Conservation (phyloP, 768 basidiomycete species). For the Lactarius indigo region DNA sequence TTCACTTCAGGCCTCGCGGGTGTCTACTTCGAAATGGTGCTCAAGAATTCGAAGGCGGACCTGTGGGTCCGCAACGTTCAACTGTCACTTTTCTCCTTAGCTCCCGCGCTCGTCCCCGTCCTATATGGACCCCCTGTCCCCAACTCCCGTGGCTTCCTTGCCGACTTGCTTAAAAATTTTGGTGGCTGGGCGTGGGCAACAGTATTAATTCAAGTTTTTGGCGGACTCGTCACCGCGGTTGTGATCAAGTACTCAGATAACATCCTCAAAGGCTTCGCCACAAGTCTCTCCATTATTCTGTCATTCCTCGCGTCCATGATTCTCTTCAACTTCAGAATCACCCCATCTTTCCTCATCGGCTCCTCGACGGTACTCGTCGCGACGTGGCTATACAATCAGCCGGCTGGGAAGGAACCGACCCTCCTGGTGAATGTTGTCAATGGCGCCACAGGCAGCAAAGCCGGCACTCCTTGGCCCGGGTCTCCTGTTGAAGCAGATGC, state of each 20-base stretch:
- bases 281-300: constrained; percentile 87
- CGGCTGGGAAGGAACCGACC: constrained; percentile 40
- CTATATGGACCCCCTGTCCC: constrained; percentile 48
- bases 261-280: constrained; percentile 96
- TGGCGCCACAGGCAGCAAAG: constrained; percentile 32
- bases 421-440: constrained; percentile 33
- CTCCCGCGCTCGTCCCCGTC: constrained; percentile 84
- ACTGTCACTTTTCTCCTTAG: constrained; percentile 82
- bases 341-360: constrained; percentile 82
- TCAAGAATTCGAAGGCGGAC: constrained; percentile 79
- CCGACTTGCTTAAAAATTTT: constrained; percentile 77
- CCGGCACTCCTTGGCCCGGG: constrained; percentile 39
- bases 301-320: constrained; percentile 92
- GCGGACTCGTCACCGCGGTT: constrained; percentile 88
- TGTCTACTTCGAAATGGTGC: constrained; percentile 92
- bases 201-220: constrained; percentile 84
- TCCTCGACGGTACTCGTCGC: constrained; percentile 80
- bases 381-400: constrained; percentile 95
- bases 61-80: constrained; percentile 92
- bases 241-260: constrained; percentile 98
- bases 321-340: constrained; percentile 88
- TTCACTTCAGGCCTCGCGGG: constrained; percentile 88
- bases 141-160: constrained; percentile 47
- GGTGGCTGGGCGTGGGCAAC: constrained; percentile 95
- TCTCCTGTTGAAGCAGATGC: constrained; percentile 47